Conservation (phyloP, 1,284 basidiomycete species). For the Ceratobasidium sp. region DNA sequence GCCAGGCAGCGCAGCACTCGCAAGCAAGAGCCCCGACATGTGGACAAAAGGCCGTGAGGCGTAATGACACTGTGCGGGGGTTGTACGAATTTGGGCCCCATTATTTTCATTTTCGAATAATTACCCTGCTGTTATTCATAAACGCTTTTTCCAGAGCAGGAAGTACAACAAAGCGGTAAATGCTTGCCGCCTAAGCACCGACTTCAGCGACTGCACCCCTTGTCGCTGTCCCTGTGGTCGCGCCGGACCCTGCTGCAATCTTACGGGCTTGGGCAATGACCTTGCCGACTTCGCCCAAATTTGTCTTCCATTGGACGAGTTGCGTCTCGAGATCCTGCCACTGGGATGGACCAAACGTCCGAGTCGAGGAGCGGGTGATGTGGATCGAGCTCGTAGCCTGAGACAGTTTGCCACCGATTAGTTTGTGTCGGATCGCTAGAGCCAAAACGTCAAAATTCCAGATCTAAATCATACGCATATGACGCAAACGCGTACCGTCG, state of each 20-base stretch:
- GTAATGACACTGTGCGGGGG: slow-evolving; percentile 1
- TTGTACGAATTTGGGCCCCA: not conserved
- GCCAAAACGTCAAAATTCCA: not conserved
- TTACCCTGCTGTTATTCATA: slow-evolving; percentile 1
- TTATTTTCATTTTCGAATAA: slow-evolving; percentile 16
- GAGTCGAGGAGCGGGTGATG: slow-evolving; percentile 77
- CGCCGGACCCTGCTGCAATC: slow-evolving; percentile 45
- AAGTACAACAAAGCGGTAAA: slow-evolving; percentile 13
- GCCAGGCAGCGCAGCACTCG: not conserved
- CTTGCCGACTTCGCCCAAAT: slow-evolving; percentile 70
- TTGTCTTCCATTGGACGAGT: slow-evolving; percentile 79
- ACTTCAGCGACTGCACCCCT: slow-evolving; percentile 28
- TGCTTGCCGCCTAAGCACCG: slow-evolving; percentile 30
- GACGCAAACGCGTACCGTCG: slow-evolving; percentile 66
- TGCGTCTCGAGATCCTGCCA: slow-evolving; percentile 85
- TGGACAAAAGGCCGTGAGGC: slow-evolving; percentile 32
- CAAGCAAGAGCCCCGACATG: not conserved
- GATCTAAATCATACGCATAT: not conserved
- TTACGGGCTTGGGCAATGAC: slow-evolving; percentile 67
- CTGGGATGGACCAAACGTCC: slow-evolving; percentile 77
- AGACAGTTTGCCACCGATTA: slow-evolving; percentile 84
- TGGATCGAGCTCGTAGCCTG: slow-evolving; percentile 80
- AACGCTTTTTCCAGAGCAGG: not conserved
- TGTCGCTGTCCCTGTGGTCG: slow-evolving; percentile 25
- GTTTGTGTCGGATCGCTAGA: slow-evolving; percentile 81